Evolutionary conservation across 2,329 filamentous ascomycete species (phyloP), one percentile per base, ranked within the genome.

Genomic region (Pestalotiopsis sp.): DNA sequence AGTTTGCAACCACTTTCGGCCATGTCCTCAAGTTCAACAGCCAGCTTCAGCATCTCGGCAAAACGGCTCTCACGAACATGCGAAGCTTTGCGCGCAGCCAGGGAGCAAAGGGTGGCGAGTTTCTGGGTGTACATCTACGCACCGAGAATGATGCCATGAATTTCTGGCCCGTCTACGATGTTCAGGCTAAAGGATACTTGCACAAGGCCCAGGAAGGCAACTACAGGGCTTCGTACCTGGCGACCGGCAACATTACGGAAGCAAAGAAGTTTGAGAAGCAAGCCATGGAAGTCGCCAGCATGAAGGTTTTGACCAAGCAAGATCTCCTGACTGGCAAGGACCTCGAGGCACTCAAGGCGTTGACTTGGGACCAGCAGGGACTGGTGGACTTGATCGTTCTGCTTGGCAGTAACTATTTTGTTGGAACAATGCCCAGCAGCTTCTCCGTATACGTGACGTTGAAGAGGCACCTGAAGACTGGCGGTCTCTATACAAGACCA

Each of bases 381-480:
- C 74, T 84, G 11, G 75, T 84, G 14, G 82, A 84, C 69, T 81
- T 80, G 49, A 71, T 84, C 7, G 81, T 83, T 1, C 71, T 84
- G 25, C 72, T 84, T 14, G 77, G 76, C 20, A 76, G 78, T 66
- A 77, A 81, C 61, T 82, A 79, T 70, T 84, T 84, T 58, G 72
- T 84, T 0, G 82, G 82, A 11, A 81, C 84, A 49, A 84, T 81
- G 67, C 84, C 84, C 6, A 84, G 83, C 70, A 84, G 82, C 17
- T 86, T 86, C 72, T 83, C 83, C 27, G 81, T 85, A 72, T 84
- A 82, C 67, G 80, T 84, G 64, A 81, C 83, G 1, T 78, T 82
- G 70, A 85, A 84, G 72, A 75, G 84, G 20, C 83, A 85, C 70
- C 75, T 85, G 3, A 78, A 79, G 62, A 76, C 71, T 0, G 80